Base-by-base conservation (phyloP, 208 protist genomes). In the Trypanosoma congolense region DNA sequence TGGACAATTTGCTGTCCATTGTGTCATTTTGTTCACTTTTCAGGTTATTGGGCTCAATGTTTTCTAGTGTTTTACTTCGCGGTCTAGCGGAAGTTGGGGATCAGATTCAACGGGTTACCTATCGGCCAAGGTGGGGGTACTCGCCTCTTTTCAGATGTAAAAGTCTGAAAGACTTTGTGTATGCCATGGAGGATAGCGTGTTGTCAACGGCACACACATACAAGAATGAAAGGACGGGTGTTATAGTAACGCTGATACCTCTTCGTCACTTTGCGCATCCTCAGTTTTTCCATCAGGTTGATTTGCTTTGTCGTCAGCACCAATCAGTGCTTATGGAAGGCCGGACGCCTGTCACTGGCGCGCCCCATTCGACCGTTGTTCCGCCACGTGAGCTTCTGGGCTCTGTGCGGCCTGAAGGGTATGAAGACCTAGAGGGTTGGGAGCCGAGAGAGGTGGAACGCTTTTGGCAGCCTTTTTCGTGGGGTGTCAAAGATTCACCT, bases 391-490 rank as follows among this genome's bases (percentile, higher is more conserved):
- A 69, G 16, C 30, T 36, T 6, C 6, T 57, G 9, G 16, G n/a
- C 28, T 31, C 60, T 31, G 56, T 75, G 2, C 70, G 79, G 5
- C 83, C 80, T 19, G 29, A 35, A 0, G 82, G 79, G 14, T 41
- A 83, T 56, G 80, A 93, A 30, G 86, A 93, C 55, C 70, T 80
- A 41, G 86, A 93, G 48, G 86, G 82, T 21, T 93, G 86, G 82
- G 81, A 93, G 68, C 86, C 82, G 43, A 69, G 77, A 14, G 81
- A 85, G 55, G 64, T 80, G 38, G 75, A 82, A 56, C 30, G 25
- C 1, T 93, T 88, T 65, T 90, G 81, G 56, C 86, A 93, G 65
- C 86, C 86, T 31, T 90, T 88, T 61, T 93, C 86, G 8, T 93
- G 86, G 82, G 86, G 86, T n/a, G 81, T 93, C 0, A 62, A 54